phyloP scores from a whole-genome alignment of 805 yeast species.

The Wickerhamia fluorescens region DNA sequence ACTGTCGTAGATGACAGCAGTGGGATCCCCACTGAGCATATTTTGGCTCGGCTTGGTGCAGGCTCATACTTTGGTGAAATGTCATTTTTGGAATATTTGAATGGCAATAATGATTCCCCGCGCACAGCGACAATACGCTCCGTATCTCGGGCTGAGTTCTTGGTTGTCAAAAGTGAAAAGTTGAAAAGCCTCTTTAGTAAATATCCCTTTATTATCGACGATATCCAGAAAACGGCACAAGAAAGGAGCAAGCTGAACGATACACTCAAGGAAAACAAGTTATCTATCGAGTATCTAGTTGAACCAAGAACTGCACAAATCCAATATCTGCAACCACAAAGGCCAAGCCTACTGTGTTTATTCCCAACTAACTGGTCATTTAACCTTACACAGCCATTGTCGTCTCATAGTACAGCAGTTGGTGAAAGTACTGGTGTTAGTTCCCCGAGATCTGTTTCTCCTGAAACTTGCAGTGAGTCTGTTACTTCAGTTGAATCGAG shows the following conservation, averaged over 20 bases:
- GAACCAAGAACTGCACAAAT: too few species aligned
- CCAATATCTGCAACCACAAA: slow-evolving; percentile 8
- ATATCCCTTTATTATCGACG: slow-evolving; percentile 53
- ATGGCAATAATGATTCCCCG: slow-evolving; percentile 15
- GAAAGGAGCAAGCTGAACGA: slow-evolving; percentile 35
- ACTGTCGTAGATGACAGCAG: slow-evolving; percentile 7
- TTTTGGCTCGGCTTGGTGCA: slow-evolving; percentile 51
- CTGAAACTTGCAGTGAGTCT: too few species aligned
- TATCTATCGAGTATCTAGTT: slow-evolving; percentile 18
- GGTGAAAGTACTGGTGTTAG: too few species aligned
- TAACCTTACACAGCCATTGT: too few species aligned
- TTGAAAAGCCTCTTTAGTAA: slow-evolving; percentile 47
- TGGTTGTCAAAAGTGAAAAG: slow-evolving; percentile 51
- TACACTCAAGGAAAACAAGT: slow-evolving; percentile 2
- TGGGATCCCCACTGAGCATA: slow-evolving; percentile 22
- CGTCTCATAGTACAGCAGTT: too few species aligned
- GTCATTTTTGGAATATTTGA: slow-evolving; percentile 51
- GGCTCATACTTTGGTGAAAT: slow-evolving; percentile 75
- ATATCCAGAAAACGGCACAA: slow-evolving; percentile 55
- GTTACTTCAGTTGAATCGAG: too few species aligned
- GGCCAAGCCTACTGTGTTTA: too few species aligned
- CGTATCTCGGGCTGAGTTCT: slow-evolving; percentile 50
- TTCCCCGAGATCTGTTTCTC: too few species aligned
- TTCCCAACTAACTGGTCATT: too few species aligned
- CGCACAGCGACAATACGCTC: slow-evolving; percentile 64